Base-by-base conservation (phyloP, 805 yeast genomes). In the Saccharomycopsis sp. region DNA sequence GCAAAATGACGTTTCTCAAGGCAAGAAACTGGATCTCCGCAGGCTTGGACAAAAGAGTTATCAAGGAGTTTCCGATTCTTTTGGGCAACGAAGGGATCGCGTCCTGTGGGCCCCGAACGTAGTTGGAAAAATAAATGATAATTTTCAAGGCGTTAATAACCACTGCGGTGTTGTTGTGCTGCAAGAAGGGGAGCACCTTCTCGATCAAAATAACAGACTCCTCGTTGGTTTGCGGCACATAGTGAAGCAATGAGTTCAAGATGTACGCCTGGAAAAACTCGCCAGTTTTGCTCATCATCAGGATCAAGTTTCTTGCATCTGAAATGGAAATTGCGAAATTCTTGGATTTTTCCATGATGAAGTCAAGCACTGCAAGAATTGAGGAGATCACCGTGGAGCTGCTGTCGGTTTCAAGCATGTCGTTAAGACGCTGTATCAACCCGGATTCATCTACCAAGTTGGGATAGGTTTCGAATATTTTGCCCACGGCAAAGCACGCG, bases 1-100 rank as follows among this genome's bases (percentile, higher is more conserved):
- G 60, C 23, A 87, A 58, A 21, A 86, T 82, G 36, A 84, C 80
- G 55, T 87, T 89, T 54, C 96, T 66, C 48, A 88, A 64, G 1
- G 80, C 80, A 35, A 87, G 64, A 55, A 86, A 88, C 57, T 86
- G 95, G 19, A 85, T 65, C 56, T 88, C 96, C 0, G 87, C 62
- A 0, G 88, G 83, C 53, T 82, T 84, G 3, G 84, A 67, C 43
- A 87, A 62, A 27, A 87, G 60, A 4, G 85, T 70, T 1, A 77
- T 69, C 32, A 87, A 61, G 0, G 89, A 76, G 9, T 77, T 69
- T 0, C 92, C 84, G 38, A 86, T 61, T 45, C 80, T 62, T 41
- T 69, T 68, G 9, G 77, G 65, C 12, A 79, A 57, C 2, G 61
- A 51, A 1, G 84, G 80, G 4, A 81, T 53, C n/a, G 67, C 65